These are phyloP conservation scores for Peterozyma toletana DNA, from an alignment of 805 yeast species.

Conservation along the genomic window DNA sequence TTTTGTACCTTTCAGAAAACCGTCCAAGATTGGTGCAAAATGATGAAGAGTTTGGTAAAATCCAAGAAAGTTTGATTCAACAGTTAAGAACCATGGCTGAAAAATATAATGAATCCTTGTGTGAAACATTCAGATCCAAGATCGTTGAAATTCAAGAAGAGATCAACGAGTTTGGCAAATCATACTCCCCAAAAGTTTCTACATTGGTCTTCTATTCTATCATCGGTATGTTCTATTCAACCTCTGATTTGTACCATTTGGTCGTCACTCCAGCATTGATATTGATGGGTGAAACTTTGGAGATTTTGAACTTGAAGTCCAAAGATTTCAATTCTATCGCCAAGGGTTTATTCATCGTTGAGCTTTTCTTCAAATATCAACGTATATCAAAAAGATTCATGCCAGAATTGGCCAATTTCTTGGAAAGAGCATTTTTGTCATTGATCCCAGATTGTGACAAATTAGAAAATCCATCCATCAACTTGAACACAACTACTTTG, in stretches of 20 bases:
- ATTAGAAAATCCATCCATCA: slow-evolving; percentile 15
- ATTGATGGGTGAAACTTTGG: slow-evolving; percentile 63
- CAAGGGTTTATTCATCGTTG: slow-evolving; percentile 62
- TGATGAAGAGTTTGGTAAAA: slow-evolving; percentile 18
- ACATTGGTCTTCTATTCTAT: slow-evolving; percentile 66
- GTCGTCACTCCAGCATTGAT: slow-evolving; percentile 81
- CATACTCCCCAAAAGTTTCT: slow-evolving; percentile 29
- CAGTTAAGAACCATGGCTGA: slow-evolving; percentile 54
- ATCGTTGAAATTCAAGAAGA: slow-evolving; percentile 49
- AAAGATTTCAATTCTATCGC: slow-evolving; percentile 27
- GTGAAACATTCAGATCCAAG: slow-evolving; percentile 53
- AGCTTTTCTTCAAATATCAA: slow-evolving; percentile 65
- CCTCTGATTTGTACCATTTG: slow-evolving; percentile 92
- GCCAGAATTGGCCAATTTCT: slow-evolving; percentile 68
- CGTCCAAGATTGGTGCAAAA: slow-evolving; percentile 14
- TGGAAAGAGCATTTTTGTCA: slow-evolving; percentile 41
- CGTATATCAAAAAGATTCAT: slow-evolving; percentile 68
- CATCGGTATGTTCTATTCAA: slow-evolving; percentile 77
- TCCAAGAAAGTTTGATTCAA: slow-evolving; percentile 30
- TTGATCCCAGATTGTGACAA: slow-evolving; percentile 31
- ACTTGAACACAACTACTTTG: slow-evolving; percentile 8
- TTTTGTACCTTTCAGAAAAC: slow-evolving; percentile 38
- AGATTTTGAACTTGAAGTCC: slow-evolving; percentile 26
- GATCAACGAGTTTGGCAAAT: slow-evolving; percentile 25
- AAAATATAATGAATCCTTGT: slow-evolving; percentile 55